Evolutionary conservation across 139 green algal genomes (phyloP).

Genomic region (Haematococcus lacustris): DNA sequence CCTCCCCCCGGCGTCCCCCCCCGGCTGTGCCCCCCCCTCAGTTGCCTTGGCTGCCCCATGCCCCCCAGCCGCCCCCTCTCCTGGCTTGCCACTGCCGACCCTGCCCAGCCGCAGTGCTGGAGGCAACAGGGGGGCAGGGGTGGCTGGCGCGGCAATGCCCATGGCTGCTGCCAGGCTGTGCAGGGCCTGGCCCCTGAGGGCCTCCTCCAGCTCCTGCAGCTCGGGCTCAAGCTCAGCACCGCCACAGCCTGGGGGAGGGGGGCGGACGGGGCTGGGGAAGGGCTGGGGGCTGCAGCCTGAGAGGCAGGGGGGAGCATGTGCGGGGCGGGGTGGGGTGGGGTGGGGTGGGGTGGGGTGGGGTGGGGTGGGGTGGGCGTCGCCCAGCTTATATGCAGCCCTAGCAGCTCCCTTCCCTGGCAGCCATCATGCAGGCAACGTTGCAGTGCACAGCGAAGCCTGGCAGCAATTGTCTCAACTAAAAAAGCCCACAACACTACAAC

Average conservation of each 20-base stretch:
- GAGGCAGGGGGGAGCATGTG: not conserved
- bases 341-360: not conserved
- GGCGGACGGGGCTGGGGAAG: too few species aligned
- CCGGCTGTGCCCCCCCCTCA: too few species aligned
- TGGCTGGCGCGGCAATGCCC: not conserved
- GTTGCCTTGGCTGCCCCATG: not conserved
- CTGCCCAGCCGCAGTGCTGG: not conserved
- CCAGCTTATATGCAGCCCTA: too few species aligned
- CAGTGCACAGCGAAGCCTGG: too few species aligned
- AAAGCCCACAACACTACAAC: too few species aligned
- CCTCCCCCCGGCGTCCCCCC: too few species aligned
- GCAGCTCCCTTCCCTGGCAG: too few species aligned
- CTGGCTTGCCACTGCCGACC: not conserved
- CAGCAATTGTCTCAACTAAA: too few species aligned
- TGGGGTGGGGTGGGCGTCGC: not conserved
- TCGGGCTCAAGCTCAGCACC: constrained; percentile 4
- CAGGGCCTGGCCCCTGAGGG: not conserved
- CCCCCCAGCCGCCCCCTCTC: not conserved
- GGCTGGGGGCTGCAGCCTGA: too few species aligned
- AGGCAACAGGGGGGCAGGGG: not conserved
- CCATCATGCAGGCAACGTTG: too few species aligned
- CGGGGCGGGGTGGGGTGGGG: not conserved
- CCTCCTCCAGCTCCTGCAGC: constrained; percentile 19
- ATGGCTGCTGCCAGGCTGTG: not conserved
- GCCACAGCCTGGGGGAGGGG: not conserved